Evolutionary conservation across 2,329 filamentous ascomycete species (phyloP).

Genomic region (Monilinia vaccinii-corymbosi): DNA sequence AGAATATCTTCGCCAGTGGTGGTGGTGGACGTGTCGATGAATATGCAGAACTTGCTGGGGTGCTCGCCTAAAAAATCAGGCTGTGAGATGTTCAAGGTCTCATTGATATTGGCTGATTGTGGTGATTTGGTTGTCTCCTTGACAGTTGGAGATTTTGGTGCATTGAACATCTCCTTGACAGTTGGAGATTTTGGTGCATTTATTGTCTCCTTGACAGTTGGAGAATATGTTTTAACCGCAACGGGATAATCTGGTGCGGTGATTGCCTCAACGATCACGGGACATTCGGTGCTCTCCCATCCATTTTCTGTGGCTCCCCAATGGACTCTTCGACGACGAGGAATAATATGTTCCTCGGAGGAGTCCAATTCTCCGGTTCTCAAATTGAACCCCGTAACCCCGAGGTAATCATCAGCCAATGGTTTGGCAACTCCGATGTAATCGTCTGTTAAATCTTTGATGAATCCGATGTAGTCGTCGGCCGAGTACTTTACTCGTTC

Average conservation of each 20-base stretch:
- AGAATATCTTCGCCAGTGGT: background rate
- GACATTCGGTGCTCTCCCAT: background rate
- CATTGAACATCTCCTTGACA: no score
- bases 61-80: background rate
- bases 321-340: background rate
- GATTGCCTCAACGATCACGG: background rate
- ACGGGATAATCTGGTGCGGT: background rate
- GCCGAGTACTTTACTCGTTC: background rate
- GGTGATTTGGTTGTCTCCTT: no score
- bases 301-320: background rate
- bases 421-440: background rate
- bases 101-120: no score
- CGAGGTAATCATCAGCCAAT: slow-evolving; percentile 5
- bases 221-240: background rate
- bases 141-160: no score
- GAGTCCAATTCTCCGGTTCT: slow-evolving; percentile 6
- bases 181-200: no score
- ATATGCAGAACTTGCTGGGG: background rate
- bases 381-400: slow-evolving; percentile 9
- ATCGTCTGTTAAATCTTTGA: background rate
- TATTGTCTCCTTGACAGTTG: no score
- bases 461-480: background rate
- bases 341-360: background rate
- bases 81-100: background rate
- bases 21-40: background rate